phyloP scores from a whole-genome alignment of 345 rosid species.

The Nephelium lappaceum region DNA sequence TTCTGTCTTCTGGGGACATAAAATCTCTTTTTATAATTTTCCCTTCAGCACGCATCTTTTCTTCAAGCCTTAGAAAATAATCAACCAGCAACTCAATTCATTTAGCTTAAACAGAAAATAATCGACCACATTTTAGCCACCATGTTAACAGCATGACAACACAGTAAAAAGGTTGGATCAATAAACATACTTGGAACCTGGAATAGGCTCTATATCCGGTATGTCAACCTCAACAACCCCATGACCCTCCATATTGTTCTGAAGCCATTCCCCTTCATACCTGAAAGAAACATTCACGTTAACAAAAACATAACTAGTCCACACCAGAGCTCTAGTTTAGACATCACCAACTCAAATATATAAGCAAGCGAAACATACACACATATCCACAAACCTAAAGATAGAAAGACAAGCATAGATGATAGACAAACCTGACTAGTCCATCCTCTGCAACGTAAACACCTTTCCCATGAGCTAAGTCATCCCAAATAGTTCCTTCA shows the following conservation, averaged over 20 bases:
- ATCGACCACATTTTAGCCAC: background rate
- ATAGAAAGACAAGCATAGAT: constrained; percentile 4
- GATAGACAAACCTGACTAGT: constrained; percentile 63
- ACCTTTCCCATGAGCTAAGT: constrained; percentile 95
- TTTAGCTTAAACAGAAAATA: background rate
- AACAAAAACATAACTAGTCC: background rate
- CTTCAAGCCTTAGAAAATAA: constrained; percentile 73
- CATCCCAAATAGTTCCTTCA: constrained; percentile 98
- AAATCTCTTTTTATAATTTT: constrained; percentile 71
- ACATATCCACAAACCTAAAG: background rate
- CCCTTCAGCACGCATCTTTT: constrained; percentile 90
- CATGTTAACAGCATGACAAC: background rate
- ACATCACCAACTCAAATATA: background rate
- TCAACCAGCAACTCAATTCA: constrained; percentile 14
- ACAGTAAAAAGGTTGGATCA: constrained; percentile 16
- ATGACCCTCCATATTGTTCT: constrained; percentile 84
- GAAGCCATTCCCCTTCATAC: constrained; percentile 99
- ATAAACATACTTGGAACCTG: constrained; percentile 79
- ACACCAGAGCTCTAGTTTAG: background rate
- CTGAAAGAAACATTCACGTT: constrained; percentile 30
- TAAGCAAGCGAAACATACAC: background rate
- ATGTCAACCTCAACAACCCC: constrained; percentile 91
- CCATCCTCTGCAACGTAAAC: constrained; percentile 83
- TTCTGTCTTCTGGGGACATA: constrained; percentile 83
- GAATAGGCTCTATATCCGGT: constrained; percentile 87